Conservation (phyloP, 805 yeast genomes). For the Peterozyma toletana region DNA sequence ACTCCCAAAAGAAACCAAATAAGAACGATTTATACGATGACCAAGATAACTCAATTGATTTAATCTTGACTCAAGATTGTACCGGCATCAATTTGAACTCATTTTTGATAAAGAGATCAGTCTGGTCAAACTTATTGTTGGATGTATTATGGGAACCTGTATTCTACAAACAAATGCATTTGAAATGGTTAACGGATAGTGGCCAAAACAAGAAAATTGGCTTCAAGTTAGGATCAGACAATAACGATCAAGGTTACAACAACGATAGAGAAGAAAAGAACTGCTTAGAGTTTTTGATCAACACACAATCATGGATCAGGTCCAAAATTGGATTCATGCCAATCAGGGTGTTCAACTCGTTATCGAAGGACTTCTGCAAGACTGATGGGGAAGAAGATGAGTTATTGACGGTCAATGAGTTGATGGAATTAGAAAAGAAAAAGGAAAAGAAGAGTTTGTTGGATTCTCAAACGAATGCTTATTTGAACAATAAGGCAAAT, state of each 20-base stretch:
- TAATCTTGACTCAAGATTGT: constrained; percentile 32
- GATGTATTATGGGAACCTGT: constrained; percentile 36
- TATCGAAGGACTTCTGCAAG: constrained; percentile 30
- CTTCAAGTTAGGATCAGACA: constrained; percentile 20
- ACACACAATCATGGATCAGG: constrained; percentile 31
- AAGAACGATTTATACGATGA: constrained; percentile 10
- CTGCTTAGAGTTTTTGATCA: constrained; percentile 29
- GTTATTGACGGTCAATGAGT: constrained; percentile 11
- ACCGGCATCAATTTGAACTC: constrained; percentile 34
- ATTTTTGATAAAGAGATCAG: constrained; percentile 28
- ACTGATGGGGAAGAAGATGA: constrained; percentile 19
- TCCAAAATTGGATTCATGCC: constrained; percentile 31
- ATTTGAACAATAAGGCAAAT: constrained; percentile 14
- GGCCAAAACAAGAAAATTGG: constrained; percentile 18
- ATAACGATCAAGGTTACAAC: constrained; percentile 25
- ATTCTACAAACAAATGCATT: constrained; percentile 26
- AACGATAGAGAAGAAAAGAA: constrained; percentile 30
- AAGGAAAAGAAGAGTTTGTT: constrained; percentile 3
- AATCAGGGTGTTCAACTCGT: constrained; percentile 26
- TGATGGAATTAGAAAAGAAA: constrained; percentile 10
- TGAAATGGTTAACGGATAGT: constrained; percentile 19
- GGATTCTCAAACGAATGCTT: constrained; percentile 9
- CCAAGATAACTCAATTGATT: constrained; percentile 26
- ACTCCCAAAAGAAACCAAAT: constrained; percentile 14
- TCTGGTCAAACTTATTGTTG: constrained; percentile 28